phyloP scores from a whole-genome alignment of 768 basidiomycete species.

The Mycena maculata region DNA sequence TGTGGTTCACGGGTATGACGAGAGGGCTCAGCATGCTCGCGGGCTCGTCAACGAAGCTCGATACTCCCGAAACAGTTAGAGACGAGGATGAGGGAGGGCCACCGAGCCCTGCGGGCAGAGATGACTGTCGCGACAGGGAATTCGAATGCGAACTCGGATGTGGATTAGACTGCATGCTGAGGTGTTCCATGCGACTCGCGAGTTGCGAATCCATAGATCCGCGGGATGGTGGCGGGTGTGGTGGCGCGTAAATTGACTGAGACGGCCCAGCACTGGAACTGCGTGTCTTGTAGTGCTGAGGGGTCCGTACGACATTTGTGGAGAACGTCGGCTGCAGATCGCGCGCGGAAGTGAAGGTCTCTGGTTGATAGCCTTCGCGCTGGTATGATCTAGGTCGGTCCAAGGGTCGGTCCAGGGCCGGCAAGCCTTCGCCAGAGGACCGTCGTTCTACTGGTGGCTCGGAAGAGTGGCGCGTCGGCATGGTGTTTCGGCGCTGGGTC shows the following conservation, averaged over 20 bases:
- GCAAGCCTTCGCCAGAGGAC: constrained; percentile 21
- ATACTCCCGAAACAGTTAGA: constrained; percentile 40
- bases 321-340: constrained; percentile 78
- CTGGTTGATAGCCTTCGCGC: constrained; percentile 38
- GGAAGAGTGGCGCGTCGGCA: constrained; percentile 38
- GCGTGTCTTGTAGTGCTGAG: constrained; percentile 62
- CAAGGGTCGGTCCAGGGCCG: constrained; percentile 13
- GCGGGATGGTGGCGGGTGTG: constrained; percentile 16
- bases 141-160: constrained; percentile 10
- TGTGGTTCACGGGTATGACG: constrained; percentile 44
- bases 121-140: constrained; percentile 48
- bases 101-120: constrained; percentile 44
- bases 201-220: constrained; percentile 41
- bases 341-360: constrained; percentile 61
- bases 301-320: constrained; percentile 74
- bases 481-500: constrained; percentile 15
- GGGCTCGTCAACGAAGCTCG: constrained; percentile 58
- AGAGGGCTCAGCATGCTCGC: constrained; percentile 59
- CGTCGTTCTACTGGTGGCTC: constrained; percentile 39
- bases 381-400: constrained; percentile 30
- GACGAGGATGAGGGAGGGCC: constrained; percentile 39
- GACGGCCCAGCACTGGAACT: constrained; percentile 37
- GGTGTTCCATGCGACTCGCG: constrained; percentile 42
- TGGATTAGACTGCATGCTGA: constrained; percentile 33
- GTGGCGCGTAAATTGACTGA: constrained; percentile 34